A percentile compares a stretch with the other conserved stretches of the same genome.
Evolutionary conservation across 306 rosid genomes (phyloP).

Genomic region (Sophora flavescens): DNA sequence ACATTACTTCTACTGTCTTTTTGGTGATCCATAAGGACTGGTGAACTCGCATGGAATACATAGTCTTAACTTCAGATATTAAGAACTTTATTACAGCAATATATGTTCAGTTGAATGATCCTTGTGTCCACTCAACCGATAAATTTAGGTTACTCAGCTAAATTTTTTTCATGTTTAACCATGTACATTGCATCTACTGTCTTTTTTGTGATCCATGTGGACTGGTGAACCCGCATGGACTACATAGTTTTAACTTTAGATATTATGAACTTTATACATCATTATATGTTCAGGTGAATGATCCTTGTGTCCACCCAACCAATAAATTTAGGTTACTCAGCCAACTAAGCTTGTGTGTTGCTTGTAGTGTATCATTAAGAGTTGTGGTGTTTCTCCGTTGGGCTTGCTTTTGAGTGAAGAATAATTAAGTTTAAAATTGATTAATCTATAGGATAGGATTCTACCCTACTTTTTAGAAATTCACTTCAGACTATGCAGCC

Average conservation of each 20-base stretch:
- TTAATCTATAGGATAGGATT: conserved; percentile 15
- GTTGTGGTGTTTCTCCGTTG: background rate
- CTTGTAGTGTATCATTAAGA: background rate
- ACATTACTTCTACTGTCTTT: background rate
- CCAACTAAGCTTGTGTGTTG: background rate
- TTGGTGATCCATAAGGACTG: too few species aligned
- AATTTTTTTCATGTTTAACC: background rate
- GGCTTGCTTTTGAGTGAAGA: background rate
- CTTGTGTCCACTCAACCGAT: background rate
- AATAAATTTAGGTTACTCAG: background rate
- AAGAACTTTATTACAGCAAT: too few species aligned
- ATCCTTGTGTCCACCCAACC: background rate
- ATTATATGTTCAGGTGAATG: background rate
- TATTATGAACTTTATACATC: background rate
- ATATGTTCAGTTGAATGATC: background rate
- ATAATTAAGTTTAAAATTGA: background rate
- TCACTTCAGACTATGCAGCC: conserved; percentile 2
- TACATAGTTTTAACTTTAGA: background rate
- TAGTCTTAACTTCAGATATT: background rate
- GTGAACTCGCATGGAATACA: background rate
- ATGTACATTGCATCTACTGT: background rate
- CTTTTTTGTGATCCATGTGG: background rate
- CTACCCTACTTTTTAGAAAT: background rate
- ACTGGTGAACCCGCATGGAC: background rate
- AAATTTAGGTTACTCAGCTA: background rate